phyloP scores from a whole-genome alignment of 306 rosid species.

The Cucurbita pepo region DNA sequence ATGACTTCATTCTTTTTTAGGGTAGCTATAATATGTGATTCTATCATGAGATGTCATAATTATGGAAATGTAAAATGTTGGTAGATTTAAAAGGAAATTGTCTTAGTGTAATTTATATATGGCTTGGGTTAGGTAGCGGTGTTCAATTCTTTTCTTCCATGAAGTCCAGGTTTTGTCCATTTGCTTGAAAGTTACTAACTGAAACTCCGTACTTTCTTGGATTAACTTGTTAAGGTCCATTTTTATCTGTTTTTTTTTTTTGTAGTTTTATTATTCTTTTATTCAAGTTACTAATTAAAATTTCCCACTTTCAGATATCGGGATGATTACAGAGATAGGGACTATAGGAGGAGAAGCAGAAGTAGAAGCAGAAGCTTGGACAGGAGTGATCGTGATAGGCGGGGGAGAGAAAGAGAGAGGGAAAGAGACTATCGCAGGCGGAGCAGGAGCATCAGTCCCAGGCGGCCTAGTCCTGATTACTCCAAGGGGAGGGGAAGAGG shows the following conservation, averaged over 20 bases:
- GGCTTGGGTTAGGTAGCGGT: neutral
- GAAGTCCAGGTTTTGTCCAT: neutral
- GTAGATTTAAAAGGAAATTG: neutral
- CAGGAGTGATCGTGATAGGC: conserved; percentile 44
- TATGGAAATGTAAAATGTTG: neutral
- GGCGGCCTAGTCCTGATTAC: conserved; percentile 56
- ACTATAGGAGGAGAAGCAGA: conserved; percentile 55
- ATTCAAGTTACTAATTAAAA: neutral
- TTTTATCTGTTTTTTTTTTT: neutral
- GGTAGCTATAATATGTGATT: neutral
- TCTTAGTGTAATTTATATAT: neutral
- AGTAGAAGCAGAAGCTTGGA: conserved; percentile 70
- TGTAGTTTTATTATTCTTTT: neutral
- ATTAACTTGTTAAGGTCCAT: neutral
- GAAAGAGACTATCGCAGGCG: conserved; percentile 39
- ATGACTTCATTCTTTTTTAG: neutral
- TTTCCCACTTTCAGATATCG: conserved; percentile 22
- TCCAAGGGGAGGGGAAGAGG: conserved; percentile 46
- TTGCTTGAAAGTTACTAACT: neutral
- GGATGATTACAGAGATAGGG: conserved; percentile 48
- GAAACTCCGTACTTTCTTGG: neutral
- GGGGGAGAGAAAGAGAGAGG: conserved; percentile 44
- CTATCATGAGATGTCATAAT: neutral
- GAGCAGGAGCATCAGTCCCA: conserved; percentile 61
- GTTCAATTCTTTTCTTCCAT: neutral